Evolutionary conservation across 2,329 filamentous ascomycete species (phyloP).

Genomic region (Diaporthe sp.): DNA sequence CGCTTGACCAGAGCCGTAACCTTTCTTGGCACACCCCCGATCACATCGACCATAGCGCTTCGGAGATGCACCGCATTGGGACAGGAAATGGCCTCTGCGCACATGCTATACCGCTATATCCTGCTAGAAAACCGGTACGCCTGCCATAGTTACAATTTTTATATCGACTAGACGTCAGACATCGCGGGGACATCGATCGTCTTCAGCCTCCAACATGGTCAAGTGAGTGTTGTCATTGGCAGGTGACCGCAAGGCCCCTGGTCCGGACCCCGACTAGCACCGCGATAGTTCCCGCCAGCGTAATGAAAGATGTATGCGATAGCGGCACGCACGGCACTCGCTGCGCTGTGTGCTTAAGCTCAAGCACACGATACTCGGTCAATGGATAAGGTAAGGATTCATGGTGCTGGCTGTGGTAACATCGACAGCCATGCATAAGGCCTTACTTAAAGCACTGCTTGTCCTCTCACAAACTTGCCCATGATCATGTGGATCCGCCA

Average conservation of each 20-base stretch:
- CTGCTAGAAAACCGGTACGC: background rate
- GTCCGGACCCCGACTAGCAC: conserved; percentile 9
- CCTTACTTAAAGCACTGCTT: background rate
- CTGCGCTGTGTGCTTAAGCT: background rate
- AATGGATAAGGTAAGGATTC: background rate
- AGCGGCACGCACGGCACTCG: conserved; percentile 11
- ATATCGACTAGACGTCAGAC: background rate
- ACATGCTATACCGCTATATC: background rate
- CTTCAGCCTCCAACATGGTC: conserved; percentile 18
- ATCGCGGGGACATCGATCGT: background rate
- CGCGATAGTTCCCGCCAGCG: background rate
- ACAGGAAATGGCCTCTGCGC: background rate
- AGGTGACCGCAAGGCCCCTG: background rate
- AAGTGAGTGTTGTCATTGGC: conserved; percentile 7
- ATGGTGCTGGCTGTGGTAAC: background rate
- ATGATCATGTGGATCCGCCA: background rate
- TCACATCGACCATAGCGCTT: conserved; percentile 6
- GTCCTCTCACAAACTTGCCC: background rate
- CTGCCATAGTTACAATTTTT: background rate
- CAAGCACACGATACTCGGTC: background rate
- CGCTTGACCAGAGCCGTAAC: background rate
- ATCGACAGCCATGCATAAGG: background rate
- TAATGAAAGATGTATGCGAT: background rate
- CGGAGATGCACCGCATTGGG: conserved; percentile 1
- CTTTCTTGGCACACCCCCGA: conserved; percentile 6